Base-by-base conservation (phyloP, 768 basidiomycete genomes). In the Pulveroboletus sp. region DNA sequence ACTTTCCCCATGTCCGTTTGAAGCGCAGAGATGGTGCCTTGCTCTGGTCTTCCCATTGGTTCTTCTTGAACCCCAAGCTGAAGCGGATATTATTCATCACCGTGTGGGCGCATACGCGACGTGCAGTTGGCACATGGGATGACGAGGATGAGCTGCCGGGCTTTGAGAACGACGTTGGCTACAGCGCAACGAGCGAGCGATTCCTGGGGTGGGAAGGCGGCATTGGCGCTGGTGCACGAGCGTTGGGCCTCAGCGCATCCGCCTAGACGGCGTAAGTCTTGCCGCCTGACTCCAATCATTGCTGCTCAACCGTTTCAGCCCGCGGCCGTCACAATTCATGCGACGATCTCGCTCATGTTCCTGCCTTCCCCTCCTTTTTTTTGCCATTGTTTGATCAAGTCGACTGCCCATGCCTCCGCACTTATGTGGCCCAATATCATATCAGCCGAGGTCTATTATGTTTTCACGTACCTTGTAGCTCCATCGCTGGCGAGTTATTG, bases 31-130 rank as follows among this genome's bases (percentile, higher is more conserved):
- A 81, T 17, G 90, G 91, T 16, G 87, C 91, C 5, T 72, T 97
- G 49, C 76, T 97, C 7, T 98, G 94, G 94, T 94, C 90, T 29
- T 91, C 90, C 11, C 91, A 95, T 66, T 95, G 92, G 86, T 97
- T 98, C 76, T 95, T 98, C 74, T 74, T 92, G 60, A 95, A 94
- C 75, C 80, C 87, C 61, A 94, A 92, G 73, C 72, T 84, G 70
- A 97, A 94, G 73, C 84, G 94, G 19, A 82, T 97, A 59, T 70
- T 98, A 47, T 97, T 95, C 71, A 79, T 97, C 50, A 87, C 91
- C 2, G 84, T 92, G 19, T 97, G 93, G 91, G 91, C 94, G 7
- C 80, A 87, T 37, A 85, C 85, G 27, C 79, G 77, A 59, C 78
- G 80, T 41, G 72, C 80, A 17, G 71, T 73, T 16, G 70, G 78